Evolutionary conservation across 176 grass and related monocot genomes (phyloP).

Genomic region (Phoenix roebelenii): DNA sequence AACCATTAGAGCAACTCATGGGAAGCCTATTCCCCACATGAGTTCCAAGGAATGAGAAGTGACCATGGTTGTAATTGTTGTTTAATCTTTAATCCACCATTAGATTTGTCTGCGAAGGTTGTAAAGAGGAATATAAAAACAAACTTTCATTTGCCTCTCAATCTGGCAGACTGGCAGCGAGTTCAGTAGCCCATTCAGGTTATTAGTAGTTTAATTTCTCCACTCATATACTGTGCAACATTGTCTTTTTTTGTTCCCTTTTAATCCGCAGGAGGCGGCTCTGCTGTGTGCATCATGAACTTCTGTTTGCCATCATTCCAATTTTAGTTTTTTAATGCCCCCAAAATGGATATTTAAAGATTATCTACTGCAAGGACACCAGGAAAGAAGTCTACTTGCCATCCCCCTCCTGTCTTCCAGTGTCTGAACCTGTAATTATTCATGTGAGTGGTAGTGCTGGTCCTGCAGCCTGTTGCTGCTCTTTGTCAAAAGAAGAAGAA

Average conservation of each 20-base stretch:
- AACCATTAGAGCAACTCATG: not conserved
- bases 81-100: too few species aligned
- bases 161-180: not conserved
- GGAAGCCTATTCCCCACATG: not conserved
- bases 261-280: not conserved
- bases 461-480: too few species aligned
- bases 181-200: not conserved
- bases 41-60: not conserved
- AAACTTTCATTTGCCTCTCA: too few species aligned
- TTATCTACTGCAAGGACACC: not conserved
- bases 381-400: not conserved
- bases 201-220: slow-evolving; percentile 1
- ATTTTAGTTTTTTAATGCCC: not conserved
- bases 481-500: slow-evolving; percentile 5
- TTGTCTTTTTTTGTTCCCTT: not conserved
- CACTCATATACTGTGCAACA: not conserved
- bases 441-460: not conserved
- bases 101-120: too few species aligned
- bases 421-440: slow-evolving; percentile 5
- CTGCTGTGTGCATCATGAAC: not conserved
- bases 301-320: slow-evolving; percentile 5
- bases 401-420: not conserved
- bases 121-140: too few species aligned
- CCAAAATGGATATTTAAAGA: not conserved
- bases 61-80: too few species aligned